Evolutionary conservation across 2,329 filamentous ascomycete genomes (phyloP).

Genomic region (Colletotrichum zoysiae): DNA sequence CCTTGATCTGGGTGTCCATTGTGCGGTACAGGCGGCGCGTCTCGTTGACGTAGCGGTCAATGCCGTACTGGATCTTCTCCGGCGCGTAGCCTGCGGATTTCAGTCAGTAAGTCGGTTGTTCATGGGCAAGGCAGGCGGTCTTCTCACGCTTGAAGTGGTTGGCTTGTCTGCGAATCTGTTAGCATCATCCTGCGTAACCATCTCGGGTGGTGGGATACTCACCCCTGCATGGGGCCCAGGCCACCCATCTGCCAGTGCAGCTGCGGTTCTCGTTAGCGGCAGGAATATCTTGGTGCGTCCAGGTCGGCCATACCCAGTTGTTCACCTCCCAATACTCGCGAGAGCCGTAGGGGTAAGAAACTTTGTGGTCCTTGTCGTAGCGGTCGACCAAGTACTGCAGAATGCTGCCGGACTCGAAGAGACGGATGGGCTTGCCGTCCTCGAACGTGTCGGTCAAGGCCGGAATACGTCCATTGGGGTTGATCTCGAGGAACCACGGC

Average conservation of each 20-base stretch:
- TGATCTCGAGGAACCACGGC: slow-evolving; percentile 90
- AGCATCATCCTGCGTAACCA: neutral
- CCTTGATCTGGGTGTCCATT: slow-evolving; percentile 77
- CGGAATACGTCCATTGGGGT: slow-evolving; percentile 93
- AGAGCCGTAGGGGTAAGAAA: slow-evolving; percentile 80
- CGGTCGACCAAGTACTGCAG: slow-evolving; percentile 85
- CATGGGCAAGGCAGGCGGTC: no score
- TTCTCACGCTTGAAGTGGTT: slow-evolving; percentile 81
- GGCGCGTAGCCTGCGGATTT: slow-evolving; percentile 74
- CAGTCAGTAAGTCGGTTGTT: neutral
- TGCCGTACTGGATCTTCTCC: slow-evolving; percentile 84
- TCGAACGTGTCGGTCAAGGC: slow-evolving; percentile 84
- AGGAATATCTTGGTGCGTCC: neutral
- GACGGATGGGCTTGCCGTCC: slow-evolving; percentile 77
- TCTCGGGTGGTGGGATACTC: slow-evolving; percentile 24
- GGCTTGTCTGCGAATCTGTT: slow-evolving; percentile 65
- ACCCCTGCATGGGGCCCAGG: slow-evolving; percentile 83
- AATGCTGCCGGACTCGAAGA: slow-evolving; percentile 89
- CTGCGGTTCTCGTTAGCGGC: slow-evolving; percentile 48
- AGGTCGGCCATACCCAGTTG: slow-evolving; percentile 71
- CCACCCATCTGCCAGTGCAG: slow-evolving; percentile 83
- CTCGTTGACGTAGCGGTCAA: slow-evolving; percentile 86
- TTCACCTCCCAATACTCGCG: slow-evolving; percentile 83
- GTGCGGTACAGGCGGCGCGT: slow-evolving; percentile 85
- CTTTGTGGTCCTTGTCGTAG: slow-evolving; percentile 85